phyloP scores from a whole-genome alignment of 257 asterid species.

The Plectranthus barbatus region DNA sequence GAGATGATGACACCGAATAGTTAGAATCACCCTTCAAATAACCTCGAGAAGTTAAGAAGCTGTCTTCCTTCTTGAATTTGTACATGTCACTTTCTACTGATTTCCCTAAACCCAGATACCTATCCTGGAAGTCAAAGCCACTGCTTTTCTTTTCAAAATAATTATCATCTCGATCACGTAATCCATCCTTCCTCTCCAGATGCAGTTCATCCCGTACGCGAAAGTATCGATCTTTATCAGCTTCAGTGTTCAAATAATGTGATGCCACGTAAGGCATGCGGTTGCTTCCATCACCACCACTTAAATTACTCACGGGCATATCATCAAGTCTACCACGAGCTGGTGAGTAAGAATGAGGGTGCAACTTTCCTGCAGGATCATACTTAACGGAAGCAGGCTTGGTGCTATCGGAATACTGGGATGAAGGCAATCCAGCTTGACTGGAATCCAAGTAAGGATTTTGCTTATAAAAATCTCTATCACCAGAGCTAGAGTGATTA shows the following conservation, averaged over 20 bases:
- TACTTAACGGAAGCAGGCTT: slow-evolving; percentile 21
- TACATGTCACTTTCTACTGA: slow-evolving; percentile 15
- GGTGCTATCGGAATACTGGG: slow-evolving; percentile 14
- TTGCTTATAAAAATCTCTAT: slow-evolving; percentile 20
- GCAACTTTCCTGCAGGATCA: slow-evolving; percentile 30
- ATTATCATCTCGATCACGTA: slow-evolving; percentile 14
- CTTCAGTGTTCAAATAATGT: slow-evolving; percentile 18
- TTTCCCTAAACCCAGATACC: slow-evolving; percentile 17
- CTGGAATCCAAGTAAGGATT: slow-evolving; percentile 17
- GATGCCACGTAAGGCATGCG: slow-evolving; percentile 21
- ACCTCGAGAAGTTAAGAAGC: slow-evolving; percentile 16
- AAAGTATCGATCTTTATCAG: slow-evolving; percentile 18
- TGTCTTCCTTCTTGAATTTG: slow-evolving; percentile 23
- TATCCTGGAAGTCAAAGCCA: slow-evolving; percentile 19
- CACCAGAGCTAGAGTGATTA: slow-evolving; percentile 15
- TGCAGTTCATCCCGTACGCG: slow-evolving; percentile 17
- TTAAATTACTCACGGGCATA: slow-evolving; percentile 7
- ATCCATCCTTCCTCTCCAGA: slow-evolving; percentile 27
- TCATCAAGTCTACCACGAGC: slow-evolving; percentile 25
- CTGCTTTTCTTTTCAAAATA: slow-evolving; percentile 26
- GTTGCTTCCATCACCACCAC: slow-evolving; percentile 18
- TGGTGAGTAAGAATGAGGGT: slow-evolving; percentile 25
- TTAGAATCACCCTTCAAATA: slow-evolving; percentile 25
- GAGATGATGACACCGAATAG: slow-evolving; percentile 28
- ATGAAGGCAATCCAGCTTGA: slow-evolving; percentile 13